Evolutionary conservation across 345 rosid species (phyloP), one percentile per base, ranked within the genome.

Genomic region (Sapria himalayana): DNA sequence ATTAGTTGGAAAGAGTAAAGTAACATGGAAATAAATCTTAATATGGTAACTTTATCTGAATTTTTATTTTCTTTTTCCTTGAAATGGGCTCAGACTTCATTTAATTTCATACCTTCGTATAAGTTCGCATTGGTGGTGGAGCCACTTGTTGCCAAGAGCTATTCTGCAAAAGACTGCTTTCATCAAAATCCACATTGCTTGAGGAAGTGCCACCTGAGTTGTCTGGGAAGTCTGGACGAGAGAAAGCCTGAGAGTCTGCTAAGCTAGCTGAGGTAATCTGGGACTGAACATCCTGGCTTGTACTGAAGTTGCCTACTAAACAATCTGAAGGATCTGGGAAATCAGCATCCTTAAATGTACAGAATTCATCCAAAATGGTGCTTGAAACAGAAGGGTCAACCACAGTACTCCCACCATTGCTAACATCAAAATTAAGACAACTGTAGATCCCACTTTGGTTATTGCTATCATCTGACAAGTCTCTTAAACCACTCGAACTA

Each of bases 281-380:
- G 29, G 96, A 84, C 64, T 84, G 93, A 37, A 84, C 76, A 67
- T 91, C 99, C 65, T 77, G 99, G 54, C 80, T 80, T 18, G 65
- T 60, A 63, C 73, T 68, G 41, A 70, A 66, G 45, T 67, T 86
- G 10, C 72, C 77, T 2, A 74, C 58, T 40, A 89, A 45, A 58
- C 84, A 71, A 43, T 69, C 74, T 3, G 95, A 55, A 51, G 82
- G 76, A 45, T 69, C 73, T 27, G 66, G 81, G 45, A 84, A 73
- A 48, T 67, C 72, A 4, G 64, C 55, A 39, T 75, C 89, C 68
- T 77, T 75, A 31, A 81, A 47, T 21, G 72, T 33, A 40, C 93
- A 80, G 21, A 74, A 69, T 21, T 73, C 93, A 27, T 80, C 89
- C 37, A 91, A 63, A 41, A 79, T 67, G 37, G 78, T 52, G 64